Evolutionary conservation across 768 basidiomycete species (phyloP).

Genomic region (Guyanaporus albipodus): DNA sequence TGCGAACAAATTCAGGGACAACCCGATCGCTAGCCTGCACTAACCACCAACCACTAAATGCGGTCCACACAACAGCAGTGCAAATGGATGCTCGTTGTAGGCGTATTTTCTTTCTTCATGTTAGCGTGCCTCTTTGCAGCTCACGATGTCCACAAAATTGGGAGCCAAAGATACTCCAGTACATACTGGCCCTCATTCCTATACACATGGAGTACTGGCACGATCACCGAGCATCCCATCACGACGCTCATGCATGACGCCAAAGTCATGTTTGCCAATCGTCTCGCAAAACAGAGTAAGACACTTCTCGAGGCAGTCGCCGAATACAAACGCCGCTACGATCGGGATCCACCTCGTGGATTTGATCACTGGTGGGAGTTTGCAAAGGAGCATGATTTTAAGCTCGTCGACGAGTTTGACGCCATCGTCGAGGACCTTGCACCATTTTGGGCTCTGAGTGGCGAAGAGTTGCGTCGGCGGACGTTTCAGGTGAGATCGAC

Average conservation of each 20-base stretch:
- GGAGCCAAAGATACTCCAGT: too few relatives aligned
- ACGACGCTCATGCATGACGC: constrained; percentile 80
- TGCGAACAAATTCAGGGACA: too few relatives aligned
- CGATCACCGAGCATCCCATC: constrained; percentile 64
- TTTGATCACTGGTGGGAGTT: constrained; percentile 92
- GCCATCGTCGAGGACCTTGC: constrained; percentile 71
- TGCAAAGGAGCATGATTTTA: constrained; percentile 64
- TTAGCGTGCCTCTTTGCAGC: too few relatives aligned
- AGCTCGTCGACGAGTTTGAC: constrained; percentile 90
- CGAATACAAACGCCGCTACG: constrained; percentile 80
- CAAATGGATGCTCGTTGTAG: too few relatives aligned
- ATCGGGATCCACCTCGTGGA: constrained; percentile 77
- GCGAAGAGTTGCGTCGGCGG: constrained; percentile 66
- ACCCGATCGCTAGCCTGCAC: too few relatives aligned
- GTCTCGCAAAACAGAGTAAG: constrained; percentile 72
- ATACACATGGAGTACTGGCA: too few relatives aligned
- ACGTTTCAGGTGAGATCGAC: constrained; percentile 44
- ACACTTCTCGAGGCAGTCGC: constrained; percentile 72
- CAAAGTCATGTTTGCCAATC: constrained; percentile 61
- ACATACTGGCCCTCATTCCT: too few relatives aligned
- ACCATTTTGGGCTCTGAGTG: constrained; percentile 78
- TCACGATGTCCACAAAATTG: too few relatives aligned
- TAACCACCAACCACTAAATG: too few relatives aligned
- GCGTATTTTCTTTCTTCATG: too few relatives aligned
- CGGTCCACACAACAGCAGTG: too few relatives aligned